Conservation (phyloP, 306 rosid genomes). For the Canavalia gladiata region DNA sequence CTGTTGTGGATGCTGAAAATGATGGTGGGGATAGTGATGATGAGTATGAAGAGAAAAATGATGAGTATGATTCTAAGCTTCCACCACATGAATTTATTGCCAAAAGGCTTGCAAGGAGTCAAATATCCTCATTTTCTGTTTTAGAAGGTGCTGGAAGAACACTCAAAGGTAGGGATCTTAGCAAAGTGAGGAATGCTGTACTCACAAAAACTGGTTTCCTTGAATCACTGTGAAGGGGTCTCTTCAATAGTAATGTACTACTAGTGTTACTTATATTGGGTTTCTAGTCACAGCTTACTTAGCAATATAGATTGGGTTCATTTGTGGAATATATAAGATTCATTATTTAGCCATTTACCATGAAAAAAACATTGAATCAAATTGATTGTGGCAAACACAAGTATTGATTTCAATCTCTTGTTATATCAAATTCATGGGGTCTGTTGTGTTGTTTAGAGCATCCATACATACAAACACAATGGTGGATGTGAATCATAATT, state of each 20-base stretch:
- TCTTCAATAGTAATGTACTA: background rate
- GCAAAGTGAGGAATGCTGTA: slow-evolving; percentile 84
- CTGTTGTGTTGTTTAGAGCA: slow-evolving; percentile 11
- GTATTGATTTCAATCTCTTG: background rate
- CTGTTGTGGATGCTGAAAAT: slow-evolving; percentile 17
- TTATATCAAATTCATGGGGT: slow-evolving; percentile 23
- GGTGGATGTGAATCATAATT: slow-evolving; percentile 32
- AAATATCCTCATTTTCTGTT: slow-evolving; percentile 89
- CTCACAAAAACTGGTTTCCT: slow-evolving; percentile 82
- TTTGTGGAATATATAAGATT: slow-evolving; percentile 17
- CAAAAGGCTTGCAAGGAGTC: slow-evolving; percentile 79
- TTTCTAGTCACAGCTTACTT: slow-evolving; percentile 29
- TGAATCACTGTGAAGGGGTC: slow-evolving; percentile 57
- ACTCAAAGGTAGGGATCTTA: slow-evolving; percentile 88
- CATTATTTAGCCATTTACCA: slow-evolving; percentile 16
- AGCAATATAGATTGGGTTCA: slow-evolving; percentile 30
- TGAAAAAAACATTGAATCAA: slow-evolving; percentile 23
- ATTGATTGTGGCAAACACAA: slow-evolving; percentile 24
- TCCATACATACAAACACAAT: slow-evolving; percentile 31
- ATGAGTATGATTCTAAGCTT: slow-evolving; percentile 55
- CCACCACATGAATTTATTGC: slow-evolving; percentile 90
- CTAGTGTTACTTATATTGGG: slow-evolving; percentile 40
- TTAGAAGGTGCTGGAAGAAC: slow-evolving; percentile 93
- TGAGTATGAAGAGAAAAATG: slow-evolving; percentile 48
- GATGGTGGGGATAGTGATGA: slow-evolving; percentile 45